Conservation (phyloP, 176 grass and related monocot species). For the Triticum urartu region DNA sequence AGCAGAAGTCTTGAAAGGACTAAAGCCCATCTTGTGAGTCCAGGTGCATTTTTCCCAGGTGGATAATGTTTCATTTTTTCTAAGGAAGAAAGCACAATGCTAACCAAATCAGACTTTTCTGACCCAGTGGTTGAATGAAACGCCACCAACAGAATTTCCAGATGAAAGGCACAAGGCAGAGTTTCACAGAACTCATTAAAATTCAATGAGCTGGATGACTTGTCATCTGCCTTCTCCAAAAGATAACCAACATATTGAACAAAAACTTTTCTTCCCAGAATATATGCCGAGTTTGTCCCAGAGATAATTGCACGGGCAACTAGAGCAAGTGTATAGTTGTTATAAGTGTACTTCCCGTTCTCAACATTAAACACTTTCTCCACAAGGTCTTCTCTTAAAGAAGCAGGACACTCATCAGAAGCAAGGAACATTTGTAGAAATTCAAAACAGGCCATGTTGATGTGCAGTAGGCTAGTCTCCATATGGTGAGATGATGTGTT, state of each 20-base stretch:
- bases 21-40: constrained; percentile 86
- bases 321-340: constrained; percentile 71
- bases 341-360: constrained; percentile 72
- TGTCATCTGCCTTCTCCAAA: constrained; percentile 59
- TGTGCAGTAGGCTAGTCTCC: constrained; percentile 31
- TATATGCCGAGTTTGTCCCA: constrained; percentile 48
- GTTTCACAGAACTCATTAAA: constrained; percentile 52
- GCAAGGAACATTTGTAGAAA: constrained; percentile 63
- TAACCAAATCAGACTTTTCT: constrained; percentile 59
- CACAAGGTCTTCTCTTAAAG: constrained; percentile 70
- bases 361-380: constrained; percentile 79
- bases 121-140: constrained; percentile 72
- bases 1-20: constrained; percentile 75
- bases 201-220: constrained; percentile 37
- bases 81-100: constrained; percentile 54
- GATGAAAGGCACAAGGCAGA: constrained; percentile 81
- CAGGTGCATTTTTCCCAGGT: constrained; percentile 32
- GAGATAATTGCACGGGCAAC: constrained; percentile 65
- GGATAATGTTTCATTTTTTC: constrained; percentile 55
- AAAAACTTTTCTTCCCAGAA: constrained; percentile 67
- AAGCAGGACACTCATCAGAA: constrained; percentile 56
- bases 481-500: constrained; percentile 20
- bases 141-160: constrained; percentile 84
- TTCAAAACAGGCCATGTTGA: constrained; percentile 75
- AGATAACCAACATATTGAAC: constrained; percentile 59